A percentile compares a stretch with the other conserved stretches of the same genome.
Evolutionary conservation across 2,329 filamentous ascomycete species (phyloP).

Genomic region (Penicillium sp.): DNA sequence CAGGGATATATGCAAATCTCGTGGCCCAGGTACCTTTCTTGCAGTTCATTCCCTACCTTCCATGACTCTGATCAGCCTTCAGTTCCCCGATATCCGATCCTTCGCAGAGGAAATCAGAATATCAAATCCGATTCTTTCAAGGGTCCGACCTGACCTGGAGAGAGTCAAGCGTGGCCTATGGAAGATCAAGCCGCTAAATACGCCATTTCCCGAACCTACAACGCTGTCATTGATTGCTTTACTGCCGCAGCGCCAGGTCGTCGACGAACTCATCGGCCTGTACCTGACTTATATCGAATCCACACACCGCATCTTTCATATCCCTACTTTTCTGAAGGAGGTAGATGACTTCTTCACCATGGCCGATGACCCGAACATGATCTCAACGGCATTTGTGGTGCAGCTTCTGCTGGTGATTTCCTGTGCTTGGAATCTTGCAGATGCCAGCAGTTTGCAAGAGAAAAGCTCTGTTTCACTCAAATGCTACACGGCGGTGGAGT

Average conservation of each 20-base stretch:
- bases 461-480: constrained; percentile 28
- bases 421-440: constrained; percentile 39
- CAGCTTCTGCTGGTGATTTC: constrained; percentile 40
- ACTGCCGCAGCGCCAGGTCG: constrained; percentile 35
- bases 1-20: constrained; percentile 40
- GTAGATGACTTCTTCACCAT: constrained; percentile 37
- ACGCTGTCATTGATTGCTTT: constrained; percentile 30
- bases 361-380: constrained; percentile 23
- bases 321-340: constrained; percentile 41
- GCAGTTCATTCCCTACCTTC: background rate
- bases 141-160: constrained; percentile 34
- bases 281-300: constrained; percentile 43
- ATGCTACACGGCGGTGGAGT: constrained; percentile 53
- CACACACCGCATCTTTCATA: constrained; percentile 41
- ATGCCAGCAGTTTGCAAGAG: constrained; percentile 26
- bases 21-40: constrained; percentile 35
- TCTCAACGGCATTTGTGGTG: constrained; percentile 33
- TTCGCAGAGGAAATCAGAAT: constrained; percentile 40
- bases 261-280: constrained; percentile 38
- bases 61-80: constrained; percentile 7
- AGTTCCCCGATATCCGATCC: constrained; percentile 40
- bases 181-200: constrained; percentile 30
- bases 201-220: constrained; percentile 30
- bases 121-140: constrained; percentile 35
- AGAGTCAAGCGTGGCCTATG: constrained; percentile 32